Evolutionary conservation across 2,329 filamentous ascomycete species (phyloP).

Genomic region (Pestalotiopsis sp.): DNA sequence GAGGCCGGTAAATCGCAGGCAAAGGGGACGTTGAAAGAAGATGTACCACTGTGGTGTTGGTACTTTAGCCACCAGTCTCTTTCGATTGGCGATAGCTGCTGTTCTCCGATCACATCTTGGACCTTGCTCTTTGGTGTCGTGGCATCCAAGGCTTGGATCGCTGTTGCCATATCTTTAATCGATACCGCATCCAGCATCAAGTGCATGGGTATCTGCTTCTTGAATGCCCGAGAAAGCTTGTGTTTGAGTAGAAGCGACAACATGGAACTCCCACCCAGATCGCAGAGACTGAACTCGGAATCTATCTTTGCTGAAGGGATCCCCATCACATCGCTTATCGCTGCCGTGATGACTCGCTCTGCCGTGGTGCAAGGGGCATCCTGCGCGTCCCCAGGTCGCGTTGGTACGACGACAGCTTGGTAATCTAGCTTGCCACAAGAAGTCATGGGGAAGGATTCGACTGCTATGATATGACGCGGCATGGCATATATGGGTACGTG

Average conservation of each 20-base stretch:
- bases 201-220: slow-evolving; percentile 8
- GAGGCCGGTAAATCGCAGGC: neutral
- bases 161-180: neutral
- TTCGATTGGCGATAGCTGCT: slow-evolving; percentile 14
- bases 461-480: slow-evolving; percentile 23
- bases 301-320: neutral
- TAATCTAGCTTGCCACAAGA: slow-evolving; percentile 33
- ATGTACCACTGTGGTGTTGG: slow-evolving; percentile 20
- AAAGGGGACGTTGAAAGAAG: slow-evolving; percentile 12
- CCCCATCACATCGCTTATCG: neutral
- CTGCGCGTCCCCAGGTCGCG: slow-evolving; percentile 10
- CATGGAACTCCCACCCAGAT: neutral
- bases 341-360: neutral
- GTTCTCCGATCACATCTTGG: neutral
- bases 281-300: neutral
- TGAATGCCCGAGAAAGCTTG: neutral
- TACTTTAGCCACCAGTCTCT: slow-evolving; percentile 17
- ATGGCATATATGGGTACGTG: slow-evolving; percentile 26
- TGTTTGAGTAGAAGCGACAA: neutral
- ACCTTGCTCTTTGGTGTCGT: neutral
- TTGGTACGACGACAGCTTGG: slow-evolving; percentile 25
- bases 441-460: slow-evolving; percentile 30
- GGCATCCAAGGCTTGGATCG: neutral
- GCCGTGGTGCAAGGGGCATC: too few relatives aligned
- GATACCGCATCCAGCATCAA: neutral